A percentile compares a stretch with the other conserved stretches of the same genome.
Conservation (phyloP, 495 filamentous ascomycete species). For the Aspergillus nanangensis region DNA sequence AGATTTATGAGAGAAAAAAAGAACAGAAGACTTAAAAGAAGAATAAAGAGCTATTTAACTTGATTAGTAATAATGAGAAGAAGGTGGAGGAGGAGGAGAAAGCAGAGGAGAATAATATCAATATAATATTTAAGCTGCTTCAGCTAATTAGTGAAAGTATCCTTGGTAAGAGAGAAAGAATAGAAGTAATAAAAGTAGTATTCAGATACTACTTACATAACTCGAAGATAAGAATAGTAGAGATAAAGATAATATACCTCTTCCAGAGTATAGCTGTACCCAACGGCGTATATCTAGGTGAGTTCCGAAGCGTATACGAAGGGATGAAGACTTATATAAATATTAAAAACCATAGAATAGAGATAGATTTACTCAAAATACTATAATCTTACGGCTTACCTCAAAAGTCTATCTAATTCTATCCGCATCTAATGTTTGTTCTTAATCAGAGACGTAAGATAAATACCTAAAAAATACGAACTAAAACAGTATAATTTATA, state of each 20-base stretch:
- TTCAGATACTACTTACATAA: not conserved
- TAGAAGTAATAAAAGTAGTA: too few relatives aligned
- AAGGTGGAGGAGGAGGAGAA: too few relatives aligned
- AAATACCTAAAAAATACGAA: slow-evolving; percentile 2
- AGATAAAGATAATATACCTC: not conserved
- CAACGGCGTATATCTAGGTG: not conserved
- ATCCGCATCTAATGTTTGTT: not conserved
- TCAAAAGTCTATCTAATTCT: not conserved
- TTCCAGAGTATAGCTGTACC: not conserved
- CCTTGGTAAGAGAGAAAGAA: too few relatives aligned
- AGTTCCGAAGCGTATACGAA: not conserved
- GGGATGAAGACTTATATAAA: not conserved
- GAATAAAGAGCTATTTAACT: not conserved
- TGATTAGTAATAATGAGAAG: too few relatives aligned
- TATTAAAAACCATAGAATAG: not conserved
- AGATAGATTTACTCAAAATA: not conserved
- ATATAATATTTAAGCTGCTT: too few relatives aligned
- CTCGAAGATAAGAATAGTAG: not conserved
- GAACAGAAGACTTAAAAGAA: too few relatives aligned
- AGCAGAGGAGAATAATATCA: too few relatives aligned
- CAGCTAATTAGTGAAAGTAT: too few relatives aligned
- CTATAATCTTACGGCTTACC: too few relatives aligned
- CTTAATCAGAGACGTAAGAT: not conserved
- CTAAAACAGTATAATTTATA: slow-evolving; percentile 3
- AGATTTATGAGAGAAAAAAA: too few relatives aligned